Evolutionary conservation across 345 rosid genomes (phyloP), one percentile per base, ranked within the genome.

Genomic region (Lumnitzera racemosa): DNA sequence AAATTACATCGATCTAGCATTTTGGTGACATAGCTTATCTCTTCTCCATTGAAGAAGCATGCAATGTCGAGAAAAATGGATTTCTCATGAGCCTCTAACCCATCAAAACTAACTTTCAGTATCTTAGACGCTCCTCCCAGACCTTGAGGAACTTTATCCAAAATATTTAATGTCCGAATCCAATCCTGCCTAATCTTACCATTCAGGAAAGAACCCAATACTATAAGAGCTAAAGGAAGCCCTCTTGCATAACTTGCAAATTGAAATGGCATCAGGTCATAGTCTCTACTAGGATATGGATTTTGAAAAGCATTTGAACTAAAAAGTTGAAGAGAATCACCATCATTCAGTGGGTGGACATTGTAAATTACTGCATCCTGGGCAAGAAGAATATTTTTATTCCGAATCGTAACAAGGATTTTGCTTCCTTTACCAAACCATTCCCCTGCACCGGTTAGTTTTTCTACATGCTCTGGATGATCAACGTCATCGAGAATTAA

Each of bases 401-500:
- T 41, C 48, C 62, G 64, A 13, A 69, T 55, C 12, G 76, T 72
- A 1, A 68, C 11, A 2, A 72, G 59, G 48, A 72, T 59, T 68
- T 48, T 56, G 24, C 70, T 73, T 17, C 73, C 70, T 4, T 27
- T 5, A 51, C 70, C 67, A 57, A 68, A 64, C 70, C 63, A 65
- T 14, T 12, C 1, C 12, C 58, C 41, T 3, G 20, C 25, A 15
- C 67, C 71, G 20, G 55, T 49, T 25, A 71, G 56, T 20, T 46
- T 49, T 24, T 49, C 23, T 0, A 71, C 23, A 24, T 61, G 57
- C 25, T 52, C 46, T 3, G 23, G 7, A 2, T 52, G 15, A 64
- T 73, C 73, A 1, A 73, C 73, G 56, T 68, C 70, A 56, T 73
- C 77, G 24, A 73, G 64, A 24, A 75, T 64, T 16, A 75, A 5